phyloP scores from a whole-genome alignment of 441 rosid species.

The Breynia disticha region DNA sequence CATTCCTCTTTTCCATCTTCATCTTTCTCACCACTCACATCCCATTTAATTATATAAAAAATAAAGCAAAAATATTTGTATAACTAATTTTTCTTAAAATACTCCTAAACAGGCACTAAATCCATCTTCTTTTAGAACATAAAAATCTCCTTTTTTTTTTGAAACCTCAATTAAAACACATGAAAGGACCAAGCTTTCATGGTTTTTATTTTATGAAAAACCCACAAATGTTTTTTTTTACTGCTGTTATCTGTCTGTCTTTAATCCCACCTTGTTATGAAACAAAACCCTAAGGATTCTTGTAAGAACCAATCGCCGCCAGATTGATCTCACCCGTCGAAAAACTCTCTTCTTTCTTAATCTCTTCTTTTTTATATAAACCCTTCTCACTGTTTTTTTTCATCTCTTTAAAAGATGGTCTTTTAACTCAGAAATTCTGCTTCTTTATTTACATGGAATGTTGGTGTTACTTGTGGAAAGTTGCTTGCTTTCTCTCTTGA shows the following conservation, averaged over 20 bases:
- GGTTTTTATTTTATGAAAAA: too few relatives aligned
- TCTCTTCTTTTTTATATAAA: slow-evolving; percentile 12
- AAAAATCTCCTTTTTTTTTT: too few relatives aligned
- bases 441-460: slow-evolving; percentile 13
- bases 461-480: slow-evolving; percentile 8
- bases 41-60: too few relatives aligned
- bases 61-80: too few relatives aligned
- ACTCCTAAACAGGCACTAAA: too few relatives aligned
- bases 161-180: too few relatives aligned
- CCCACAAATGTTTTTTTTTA: too few relatives aligned
- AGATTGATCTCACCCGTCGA: slow-evolving; percentile 43
- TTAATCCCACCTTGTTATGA: slow-evolving; percentile 23
- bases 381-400: slow-evolving; percentile 14
- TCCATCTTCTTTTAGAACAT: too few relatives aligned
- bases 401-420: slow-evolving; percentile 2
- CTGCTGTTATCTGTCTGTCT: slow-evolving; percentile 16
- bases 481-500: slow-evolving; percentile 11
- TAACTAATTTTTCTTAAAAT: too few relatives aligned
- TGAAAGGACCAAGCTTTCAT: too few relatives aligned
- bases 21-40: too few relatives aligned
- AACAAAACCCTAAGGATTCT: slow-evolving; percentile 79
- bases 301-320: slow-evolving; percentile 70
- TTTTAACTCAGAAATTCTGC: background rate
- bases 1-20: too few relatives aligned
- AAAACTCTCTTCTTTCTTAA: slow-evolving; percentile 5